These are phyloP conservation scores for Phytopythium vexans DNA, from an alignment of 352 stramenopile species.

Conservation along the genomic window DNA sequence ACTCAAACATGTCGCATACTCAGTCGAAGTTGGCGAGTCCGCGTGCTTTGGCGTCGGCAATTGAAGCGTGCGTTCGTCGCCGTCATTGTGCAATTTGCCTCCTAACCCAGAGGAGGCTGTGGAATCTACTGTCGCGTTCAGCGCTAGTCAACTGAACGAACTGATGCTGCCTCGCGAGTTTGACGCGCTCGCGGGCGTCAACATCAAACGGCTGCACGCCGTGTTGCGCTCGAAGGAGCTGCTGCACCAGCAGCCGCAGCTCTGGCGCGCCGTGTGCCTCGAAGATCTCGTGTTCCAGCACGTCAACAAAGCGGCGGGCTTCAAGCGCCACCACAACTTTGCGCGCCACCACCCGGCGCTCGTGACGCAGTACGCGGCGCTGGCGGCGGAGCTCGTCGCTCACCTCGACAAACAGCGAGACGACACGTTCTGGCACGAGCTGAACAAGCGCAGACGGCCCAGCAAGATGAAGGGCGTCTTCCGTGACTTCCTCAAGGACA, in stretches of 20 bases:
- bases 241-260: slow-evolving; percentile 2
- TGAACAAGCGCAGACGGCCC: background rate
- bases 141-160: no score
- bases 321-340: slow-evolving; percentile 1
- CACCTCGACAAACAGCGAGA: slow-evolving; percentile 4
- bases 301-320: background rate
- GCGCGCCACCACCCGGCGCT: background rate
- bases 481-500: slow-evolving; percentile 3
- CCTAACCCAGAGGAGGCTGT: no score
- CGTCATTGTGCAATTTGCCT: no score
- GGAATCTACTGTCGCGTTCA: no score
- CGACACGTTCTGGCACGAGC: slow-evolving; percentile 1
- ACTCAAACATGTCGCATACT: no score
- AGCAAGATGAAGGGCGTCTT: slow-evolving; percentile 4
- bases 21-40: no score
- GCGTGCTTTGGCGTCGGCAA: no score
- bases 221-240: slow-evolving; percentile 2
- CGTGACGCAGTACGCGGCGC: background rate
- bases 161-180: slow-evolving; percentile 1
- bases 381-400: background rate
- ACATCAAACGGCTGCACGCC: slow-evolving; percentile 3
- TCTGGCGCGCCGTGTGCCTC: slow-evolving; percentile 6
- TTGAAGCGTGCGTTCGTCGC: no score
- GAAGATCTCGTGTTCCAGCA: slow-evolving; percentile 3
- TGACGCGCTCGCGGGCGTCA: background rate